Percentiles rank a stretch among this genome's conserved stretches.
Conservation (phyloP, 2,329 filamentous ascomycete species). For the Nemania sp. region DNA sequence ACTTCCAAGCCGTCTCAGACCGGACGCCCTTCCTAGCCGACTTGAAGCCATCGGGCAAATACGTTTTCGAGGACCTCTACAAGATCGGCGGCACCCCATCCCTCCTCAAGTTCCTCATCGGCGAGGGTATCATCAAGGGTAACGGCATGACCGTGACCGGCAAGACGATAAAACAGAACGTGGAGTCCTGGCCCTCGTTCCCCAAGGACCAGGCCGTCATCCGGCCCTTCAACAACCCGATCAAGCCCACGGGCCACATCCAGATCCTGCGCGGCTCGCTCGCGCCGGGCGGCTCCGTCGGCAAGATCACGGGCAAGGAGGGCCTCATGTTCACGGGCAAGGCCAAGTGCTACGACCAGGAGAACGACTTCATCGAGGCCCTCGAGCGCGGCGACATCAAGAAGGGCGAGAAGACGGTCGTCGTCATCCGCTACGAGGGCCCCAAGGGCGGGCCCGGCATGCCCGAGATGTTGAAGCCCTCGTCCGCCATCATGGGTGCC, state of each 20-base stretch:
- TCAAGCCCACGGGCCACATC: constrained; percentile 88
- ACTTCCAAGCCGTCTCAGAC: constrained; percentile 86
- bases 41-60: constrained; percentile 86
- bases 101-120: constrained; percentile 87
- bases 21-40: constrained; percentile 83
- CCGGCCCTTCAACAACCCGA: constrained; percentile 81
- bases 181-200: constrained; percentile 79
- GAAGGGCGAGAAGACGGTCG: constrained; percentile 86
- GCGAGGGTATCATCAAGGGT: constrained; percentile 84
- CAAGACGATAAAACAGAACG: constrained; percentile 89
- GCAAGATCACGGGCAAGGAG: constrained; percentile 95
- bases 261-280: constrained; percentile 89
- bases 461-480: constrained; percentile 96
- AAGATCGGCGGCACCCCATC: constrained; percentile 89
- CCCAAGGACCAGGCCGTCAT: constrained; percentile 85
- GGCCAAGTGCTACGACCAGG: constrained; percentile 86
- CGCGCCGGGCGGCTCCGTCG: constrained; percentile 86
- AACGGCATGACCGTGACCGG: constrained; percentile 86
- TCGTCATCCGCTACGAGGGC: constrained; percentile 92
- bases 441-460: constrained; percentile 95
- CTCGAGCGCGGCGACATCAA: constrained; percentile 83
- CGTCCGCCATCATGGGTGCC: constrained; percentile 91
- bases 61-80: constrained; percentile 86
- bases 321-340: constrained; percentile 85
- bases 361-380: constrained; percentile 81